These are phyloP conservation scores for Russula brevipes DNA, from an alignment of 768 basidiomycete genomes.

Conservation along the genomic window DNA sequence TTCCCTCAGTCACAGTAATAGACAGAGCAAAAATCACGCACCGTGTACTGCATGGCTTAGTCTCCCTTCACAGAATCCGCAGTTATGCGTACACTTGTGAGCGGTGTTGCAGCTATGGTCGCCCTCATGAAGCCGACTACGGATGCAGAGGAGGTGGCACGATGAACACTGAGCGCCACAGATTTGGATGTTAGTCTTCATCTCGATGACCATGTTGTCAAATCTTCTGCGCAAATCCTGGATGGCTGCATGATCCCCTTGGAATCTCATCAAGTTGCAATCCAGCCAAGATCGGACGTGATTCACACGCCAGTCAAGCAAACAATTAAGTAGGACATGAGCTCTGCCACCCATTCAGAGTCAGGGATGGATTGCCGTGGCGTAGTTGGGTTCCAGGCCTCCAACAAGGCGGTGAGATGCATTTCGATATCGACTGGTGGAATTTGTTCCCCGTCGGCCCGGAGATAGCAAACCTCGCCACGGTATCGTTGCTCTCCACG, in stretches of 20 bases:
- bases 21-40: constrained; percentile 30
- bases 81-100: constrained; percentile 43
- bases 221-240: constrained; percentile 43
- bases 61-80: constrained; percentile 40
- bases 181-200: constrained; percentile 43
- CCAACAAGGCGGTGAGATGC: constrained; percentile 26
- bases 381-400: constrained; percentile 31
- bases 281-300: constrained; percentile 51
- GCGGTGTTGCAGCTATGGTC: constrained; percentile 47
- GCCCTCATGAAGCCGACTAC: constrained; percentile 42
- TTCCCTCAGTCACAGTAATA: not conserved
- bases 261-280: constrained; percentile 46
- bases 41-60: constrained; percentile 42
- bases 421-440: constrained; percentile 28
- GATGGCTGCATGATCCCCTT: constrained; percentile 40
- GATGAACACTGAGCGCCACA: constrained; percentile 44
- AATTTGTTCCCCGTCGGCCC: constrained; percentile 15
- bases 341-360: constrained; percentile 37
- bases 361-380: constrained; percentile 38
- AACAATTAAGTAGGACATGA: constrained; percentile 36
- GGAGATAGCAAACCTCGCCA: constrained; percentile 33
- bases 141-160: constrained; percentile 50
- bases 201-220: constrained; percentile 41
- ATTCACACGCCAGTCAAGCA: constrained; percentile 41
- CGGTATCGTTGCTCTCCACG: constrained; percentile 39